phyloP scores from a whole-genome alignment of 768 basidiomycete species.

The Suillus subluteus region DNA sequence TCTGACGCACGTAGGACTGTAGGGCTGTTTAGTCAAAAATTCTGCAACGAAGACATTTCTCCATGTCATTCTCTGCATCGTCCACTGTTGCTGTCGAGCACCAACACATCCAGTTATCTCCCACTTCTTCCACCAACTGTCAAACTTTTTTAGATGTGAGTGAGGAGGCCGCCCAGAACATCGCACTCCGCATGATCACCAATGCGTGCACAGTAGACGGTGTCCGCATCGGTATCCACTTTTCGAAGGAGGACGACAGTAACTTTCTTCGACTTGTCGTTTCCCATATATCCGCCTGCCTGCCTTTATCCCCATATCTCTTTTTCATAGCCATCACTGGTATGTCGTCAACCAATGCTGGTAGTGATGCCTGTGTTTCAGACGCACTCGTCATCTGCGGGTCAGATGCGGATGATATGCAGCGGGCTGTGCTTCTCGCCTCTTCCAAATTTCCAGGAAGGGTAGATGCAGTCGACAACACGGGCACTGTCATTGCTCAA shows the following conservation, averaged over 20 bases:
- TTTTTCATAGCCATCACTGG: conserved; percentile 59
- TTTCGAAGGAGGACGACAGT: conserved; percentile 59
- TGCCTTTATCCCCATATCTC: conserved; percentile 48
- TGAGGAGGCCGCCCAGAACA: conserved; percentile 57
- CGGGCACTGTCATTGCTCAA: conserved; percentile 33
- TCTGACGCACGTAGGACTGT: no score
- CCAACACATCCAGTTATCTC: conserved; percentile 5
- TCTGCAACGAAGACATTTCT: neutral
- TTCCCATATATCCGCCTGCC: conserved; percentile 43
- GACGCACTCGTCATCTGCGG: conserved; percentile 62
- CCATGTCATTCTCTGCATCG: conserved; percentile 26
- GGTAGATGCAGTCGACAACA: conserved; percentile 42
- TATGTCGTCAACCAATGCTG: conserved; percentile 25
- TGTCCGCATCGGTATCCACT: conserved; percentile 60
- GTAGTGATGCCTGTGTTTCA: conserved; percentile 16
- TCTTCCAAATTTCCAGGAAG: conserved; percentile 71
- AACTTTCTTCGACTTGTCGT: conserved; percentile 62
- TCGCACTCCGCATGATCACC: conserved; percentile 57
- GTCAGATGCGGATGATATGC: conserved; percentile 56
- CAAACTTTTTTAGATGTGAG: conserved; percentile 63
- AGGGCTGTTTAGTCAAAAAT: neutral
- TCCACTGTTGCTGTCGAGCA: conserved; percentile 21
- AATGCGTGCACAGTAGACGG: conserved; percentile 54
- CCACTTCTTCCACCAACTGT: conserved; percentile 15
- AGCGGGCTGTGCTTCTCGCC: conserved; percentile 68